phyloP scores from a whole-genome alignment of 495 filamentous ascomycete genomes.

The Penicillium cataractarum region DNA sequence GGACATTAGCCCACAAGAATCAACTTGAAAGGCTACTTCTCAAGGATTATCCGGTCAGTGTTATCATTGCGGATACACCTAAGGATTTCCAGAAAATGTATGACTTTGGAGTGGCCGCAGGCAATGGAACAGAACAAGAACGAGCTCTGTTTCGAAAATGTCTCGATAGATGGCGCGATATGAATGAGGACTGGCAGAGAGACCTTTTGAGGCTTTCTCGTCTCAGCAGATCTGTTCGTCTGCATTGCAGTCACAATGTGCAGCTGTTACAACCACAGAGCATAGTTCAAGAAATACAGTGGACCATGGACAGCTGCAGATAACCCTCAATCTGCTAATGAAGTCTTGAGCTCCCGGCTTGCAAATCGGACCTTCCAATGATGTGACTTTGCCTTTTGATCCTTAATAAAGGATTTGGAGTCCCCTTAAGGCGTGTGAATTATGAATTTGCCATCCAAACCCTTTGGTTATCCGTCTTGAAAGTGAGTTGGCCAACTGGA shows the following conservation, averaged over 20 bases:
- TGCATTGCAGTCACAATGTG: constrained; percentile 23
- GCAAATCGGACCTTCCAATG: too few species aligned
- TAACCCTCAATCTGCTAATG: too few species aligned
- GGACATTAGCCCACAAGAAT: constrained; percentile 14
- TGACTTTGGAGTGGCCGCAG: constrained; percentile 19
- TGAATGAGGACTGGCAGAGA: constrained; percentile 23
- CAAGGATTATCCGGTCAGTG: constrained; percentile 23
- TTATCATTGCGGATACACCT: constrained; percentile 24
- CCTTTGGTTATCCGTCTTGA: too few species aligned
- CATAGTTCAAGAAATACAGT: constrained; percentile 20
- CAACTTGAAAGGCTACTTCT: constrained; percentile 22
- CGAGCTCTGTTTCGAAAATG: constrained; percentile 18
- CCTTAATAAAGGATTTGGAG: too few species aligned
- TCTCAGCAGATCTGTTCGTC: constrained; percentile 16
- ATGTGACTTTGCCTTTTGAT: too few species aligned
- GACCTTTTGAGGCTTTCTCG: constrained; percentile 23
- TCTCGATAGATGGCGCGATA: constrained; percentile 21
- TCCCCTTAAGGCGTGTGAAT: too few species aligned
- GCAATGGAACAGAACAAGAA: constrained; percentile 21
- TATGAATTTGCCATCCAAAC: too few species aligned
- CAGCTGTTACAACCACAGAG: constrained; percentile 18
- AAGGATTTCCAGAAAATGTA: constrained; percentile 23
- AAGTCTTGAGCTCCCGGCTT: too few species aligned
- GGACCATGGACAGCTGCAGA: background rate
- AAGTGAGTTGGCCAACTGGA: too few species aligned